Conservation (phyloP, 352 stramenopile genomes). For the Globisporangium lucens region DNA sequence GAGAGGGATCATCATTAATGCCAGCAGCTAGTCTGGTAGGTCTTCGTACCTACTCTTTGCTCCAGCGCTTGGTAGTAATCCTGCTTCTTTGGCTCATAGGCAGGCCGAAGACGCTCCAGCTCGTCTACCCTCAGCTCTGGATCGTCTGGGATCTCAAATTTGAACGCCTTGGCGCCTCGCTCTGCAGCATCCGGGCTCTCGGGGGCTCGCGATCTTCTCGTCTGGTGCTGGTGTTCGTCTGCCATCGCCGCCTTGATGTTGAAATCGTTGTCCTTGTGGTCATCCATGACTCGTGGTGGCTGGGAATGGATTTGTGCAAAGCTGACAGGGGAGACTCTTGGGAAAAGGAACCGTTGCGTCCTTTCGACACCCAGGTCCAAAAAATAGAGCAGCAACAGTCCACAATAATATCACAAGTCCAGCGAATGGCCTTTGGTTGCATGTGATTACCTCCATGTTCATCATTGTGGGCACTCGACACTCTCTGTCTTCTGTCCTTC, state of each 20-base stretch:
- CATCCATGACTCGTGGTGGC: background rate
- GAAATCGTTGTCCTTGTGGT: background rate
- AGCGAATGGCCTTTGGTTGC: background rate
- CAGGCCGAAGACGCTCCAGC: background rate
- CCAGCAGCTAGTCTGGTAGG: background rate
- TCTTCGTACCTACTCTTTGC: constrained; percentile 12
- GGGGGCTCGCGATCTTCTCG: background rate
- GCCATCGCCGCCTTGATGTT: background rate
- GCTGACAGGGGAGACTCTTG: background rate
- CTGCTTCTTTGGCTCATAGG: too few species aligned
- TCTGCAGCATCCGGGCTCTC: background rate
- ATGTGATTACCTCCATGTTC: constrained; percentile 1
- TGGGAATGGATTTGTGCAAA: background rate
- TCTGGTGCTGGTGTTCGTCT: background rate
- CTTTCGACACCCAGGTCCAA: background rate
- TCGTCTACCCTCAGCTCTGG: background rate
- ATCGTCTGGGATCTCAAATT: constrained; percentile 5
- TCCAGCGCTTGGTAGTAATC: background rate
- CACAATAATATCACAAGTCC: background rate
- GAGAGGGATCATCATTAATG: too few species aligned
- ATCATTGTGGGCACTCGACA: background rate
- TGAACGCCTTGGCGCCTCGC: background rate
- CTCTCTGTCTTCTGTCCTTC: background rate
- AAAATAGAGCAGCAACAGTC: background rate
- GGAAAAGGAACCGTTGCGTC: background rate